These are phyloP conservation scores for Nothophoma quercina DNA, from an alignment of 2,329 filamentous ascomycete genomes.

Conservation along the genomic window DNA sequence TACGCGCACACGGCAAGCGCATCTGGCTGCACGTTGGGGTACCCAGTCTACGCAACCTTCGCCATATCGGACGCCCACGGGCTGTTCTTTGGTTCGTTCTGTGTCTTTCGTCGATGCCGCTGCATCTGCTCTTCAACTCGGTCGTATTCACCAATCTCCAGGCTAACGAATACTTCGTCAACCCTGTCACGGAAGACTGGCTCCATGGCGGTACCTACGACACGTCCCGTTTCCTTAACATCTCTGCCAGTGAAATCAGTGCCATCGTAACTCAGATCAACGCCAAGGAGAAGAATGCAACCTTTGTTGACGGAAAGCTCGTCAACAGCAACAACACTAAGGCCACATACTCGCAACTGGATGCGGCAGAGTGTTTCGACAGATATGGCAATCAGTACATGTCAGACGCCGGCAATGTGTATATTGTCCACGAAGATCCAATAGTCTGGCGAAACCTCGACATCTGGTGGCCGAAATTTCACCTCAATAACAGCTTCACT, in stretches of 20 bases:
- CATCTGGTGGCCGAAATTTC: conserved; percentile 2
- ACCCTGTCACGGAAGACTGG: conserved; percentile 22
- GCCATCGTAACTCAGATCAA: background rate
- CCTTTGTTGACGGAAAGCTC: background rate
- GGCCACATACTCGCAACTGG: background rate
- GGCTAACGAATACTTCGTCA: conserved; percentile 24
- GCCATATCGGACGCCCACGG: conserved; percentile 8
- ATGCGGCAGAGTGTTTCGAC: conserved; percentile 14
- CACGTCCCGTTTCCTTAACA: conserved; percentile 6
- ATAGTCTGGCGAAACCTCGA: conserved; percentile 17
- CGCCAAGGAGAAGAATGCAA: background rate
- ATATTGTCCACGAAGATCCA: conserved; percentile 16
- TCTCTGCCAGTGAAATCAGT: background rate
- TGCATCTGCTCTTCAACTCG: conserved; percentile 32
- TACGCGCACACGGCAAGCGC: conserved; percentile 33
- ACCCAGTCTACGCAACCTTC: conserved; percentile 51
- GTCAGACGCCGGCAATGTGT: conserved; percentile 20
- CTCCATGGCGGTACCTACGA: conserved; percentile 18
- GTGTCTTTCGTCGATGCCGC: conserved; percentile 18
- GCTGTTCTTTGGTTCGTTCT: conserved; percentile 13
- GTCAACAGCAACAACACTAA: background rate
- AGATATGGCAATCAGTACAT: conserved; percentile 21
- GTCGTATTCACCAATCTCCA: conserved; percentile 25
- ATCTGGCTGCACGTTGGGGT: conserved; percentile 54
- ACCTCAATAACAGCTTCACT: background rate